These are phyloP conservation scores for Aphanocladium album DNA, from an alignment of 2,329 filamentous ascomycete genomes.

Conservation along the genomic window DNA sequence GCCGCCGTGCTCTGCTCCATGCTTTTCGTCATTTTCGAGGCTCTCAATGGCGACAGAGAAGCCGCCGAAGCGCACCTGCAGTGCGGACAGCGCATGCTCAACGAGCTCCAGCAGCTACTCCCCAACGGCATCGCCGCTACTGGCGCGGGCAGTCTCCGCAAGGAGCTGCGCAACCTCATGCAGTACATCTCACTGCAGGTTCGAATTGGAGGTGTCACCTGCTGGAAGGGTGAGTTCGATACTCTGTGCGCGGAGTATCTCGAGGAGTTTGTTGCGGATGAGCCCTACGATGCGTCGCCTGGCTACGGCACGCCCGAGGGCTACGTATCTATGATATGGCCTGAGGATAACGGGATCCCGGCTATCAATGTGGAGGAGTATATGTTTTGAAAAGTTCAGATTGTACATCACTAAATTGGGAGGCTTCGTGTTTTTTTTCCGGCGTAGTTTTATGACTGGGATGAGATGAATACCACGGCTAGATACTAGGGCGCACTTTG, in stretches of 20 bases:
- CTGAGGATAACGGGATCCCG: not conserved
- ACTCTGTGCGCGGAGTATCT: not conserved
- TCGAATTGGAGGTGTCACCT: constrained; percentile 7
- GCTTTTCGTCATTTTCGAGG: constrained; percentile 34
- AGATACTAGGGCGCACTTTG: no score
- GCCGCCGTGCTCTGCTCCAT: constrained; percentile 31
- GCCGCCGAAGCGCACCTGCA: constrained; percentile 31
- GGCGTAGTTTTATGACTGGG: no score
- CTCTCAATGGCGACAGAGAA: constrained; percentile 30
- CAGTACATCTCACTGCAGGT: constrained; percentile 20
- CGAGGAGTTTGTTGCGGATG: not conserved
- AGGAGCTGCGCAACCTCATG: constrained; percentile 18
- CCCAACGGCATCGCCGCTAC: not conserved
- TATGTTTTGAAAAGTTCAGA: not conserved
- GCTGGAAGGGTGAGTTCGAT: constrained; percentile 5
- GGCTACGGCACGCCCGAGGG: not conserved
- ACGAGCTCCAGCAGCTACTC: constrained; percentile 24
- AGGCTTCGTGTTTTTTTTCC: not conserved
- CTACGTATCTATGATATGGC: not conserved
- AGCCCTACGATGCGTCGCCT: not conserved
- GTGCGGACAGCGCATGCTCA: constrained; percentile 32
- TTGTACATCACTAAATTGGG: not conserved
- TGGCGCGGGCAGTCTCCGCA: constrained; percentile 11
- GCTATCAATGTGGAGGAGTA: not conserved
- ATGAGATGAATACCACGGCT: no score